Base-by-base conservation (phyloP, 192 early-diverging fungal genomes). In the Gamsiella multidivaricata region DNA sequence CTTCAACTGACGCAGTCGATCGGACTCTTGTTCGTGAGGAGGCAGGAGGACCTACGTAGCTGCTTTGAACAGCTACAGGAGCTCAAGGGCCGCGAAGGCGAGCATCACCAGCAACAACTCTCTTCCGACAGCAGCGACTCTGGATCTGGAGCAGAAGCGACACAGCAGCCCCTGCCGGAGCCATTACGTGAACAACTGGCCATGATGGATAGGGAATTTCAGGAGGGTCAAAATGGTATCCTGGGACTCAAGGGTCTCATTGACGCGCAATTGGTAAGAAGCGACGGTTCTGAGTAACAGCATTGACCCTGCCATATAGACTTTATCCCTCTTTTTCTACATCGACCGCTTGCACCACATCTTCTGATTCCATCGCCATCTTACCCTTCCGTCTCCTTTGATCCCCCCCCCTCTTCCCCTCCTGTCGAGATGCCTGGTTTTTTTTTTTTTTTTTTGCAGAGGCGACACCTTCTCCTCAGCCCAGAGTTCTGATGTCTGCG, bases 191-290 rank as follows among this genome's bases (percentile, higher is more conserved):
- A 78, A 20, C 65, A 69, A 15, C 49, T 78, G 32, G 74, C 65
- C 0, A 5, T 68, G 10, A 34, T 78, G 12, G 74, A 78, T 34
- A 69, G 37, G 31, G 65, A 78, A 5, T 78, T 78, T 23, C 74
- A 69, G 46, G 74, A 78, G 36, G 64, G 65, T 29, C 74, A 78
- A n/a, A 60, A 69, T 26, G 74, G 74, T 11, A 69, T 78, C 41
- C 52, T 69, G 1, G 74, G 63, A 1, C 74, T 78, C 28, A 78
- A 78, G 25, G 60, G 65, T 20, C 65, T 78, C 20, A 69, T 78
- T n/a, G 74, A 78, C 32, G 74, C 74, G 28, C 74, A 78, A 50
- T 29, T 78, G 74, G 74, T 78, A 69, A 69, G 74, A 18, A n/a
- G 45, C 10, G n/a, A 18, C 4, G n/a, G 5, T 46, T n/a, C 6